Evolutionary conservation across 106 monocot genomes (phyloP), one percentile per base, ranked within the genome.

Genomic region (Phalaenopsis equestris): DNA sequence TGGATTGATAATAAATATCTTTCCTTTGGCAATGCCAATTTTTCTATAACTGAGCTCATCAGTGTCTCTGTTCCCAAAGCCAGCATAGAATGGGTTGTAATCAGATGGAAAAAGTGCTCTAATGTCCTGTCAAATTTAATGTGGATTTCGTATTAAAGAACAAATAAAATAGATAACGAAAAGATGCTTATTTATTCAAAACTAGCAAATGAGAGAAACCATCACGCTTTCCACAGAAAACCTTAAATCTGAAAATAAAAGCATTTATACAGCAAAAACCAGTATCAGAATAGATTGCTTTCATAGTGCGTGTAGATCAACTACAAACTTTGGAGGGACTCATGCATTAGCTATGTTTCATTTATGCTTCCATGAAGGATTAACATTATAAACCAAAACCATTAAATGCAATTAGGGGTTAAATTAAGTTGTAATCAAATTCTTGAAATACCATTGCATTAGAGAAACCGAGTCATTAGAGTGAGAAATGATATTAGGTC

Each of bases 61-160:
- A 19, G 98, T 94, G 42, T 99, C 94, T 90, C 98, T 85, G 56
- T 99, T 98, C n/a, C 98, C 98, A 88, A 99, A 99, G 30, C 98
- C 98, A 56, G 98, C 98, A 89, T 99, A 99, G 75, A 99, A 99
- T 78, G 98, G 98, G 65, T 99, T 99, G 86, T 91, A 88, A 84
- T 94, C 98, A 84, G 90, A 85, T 79, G 98, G 98, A 72, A 99
- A 99, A 81, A 99, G 91, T 77, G 91, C 94, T 86, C 85, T 87
- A 70, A 99, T 99, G 61, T 99, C 94, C 98, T 99, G 90, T 68
- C 49, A 80, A 79, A 56, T 77, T 52, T 70, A 39, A 39, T 39
- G 36, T 39, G 38, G 12, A 70, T 14, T 15, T 36, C 70, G 39
- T 39, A 70, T 39, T 70, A 38, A 70, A 11, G 38, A 70, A 39